Evolutionary conservation across 2,329 filamentous ascomycete species (phyloP).

Genomic region (Stenocarpella maydis): DNA sequence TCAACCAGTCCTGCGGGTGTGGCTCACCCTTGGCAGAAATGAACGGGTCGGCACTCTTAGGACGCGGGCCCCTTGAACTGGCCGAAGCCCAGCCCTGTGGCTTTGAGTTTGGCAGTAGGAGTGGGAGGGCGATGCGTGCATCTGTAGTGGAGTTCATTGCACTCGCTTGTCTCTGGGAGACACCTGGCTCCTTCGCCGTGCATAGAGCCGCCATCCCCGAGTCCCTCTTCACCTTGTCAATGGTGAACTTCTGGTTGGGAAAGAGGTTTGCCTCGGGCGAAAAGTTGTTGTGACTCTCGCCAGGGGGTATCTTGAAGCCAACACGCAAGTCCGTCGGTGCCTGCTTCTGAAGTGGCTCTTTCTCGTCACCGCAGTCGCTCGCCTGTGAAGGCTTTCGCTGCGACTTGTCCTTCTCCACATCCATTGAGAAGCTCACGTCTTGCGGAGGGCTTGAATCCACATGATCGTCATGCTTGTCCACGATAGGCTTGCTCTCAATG

Average conservation of each 20-base stretch:
- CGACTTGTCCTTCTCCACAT: conserved; percentile 35
- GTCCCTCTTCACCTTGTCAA: conserved; percentile 29
- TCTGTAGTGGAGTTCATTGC: neutral
- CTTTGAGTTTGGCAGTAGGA: conserved; percentile 12
- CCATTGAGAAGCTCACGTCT: conserved; percentile 46
- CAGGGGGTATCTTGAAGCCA: conserved; percentile 13
- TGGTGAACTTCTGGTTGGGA: conserved; percentile 31
- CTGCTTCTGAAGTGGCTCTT: neutral
- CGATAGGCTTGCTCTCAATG: neutral
- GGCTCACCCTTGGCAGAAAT: neutral
- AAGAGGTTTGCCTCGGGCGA: conserved; percentile 26
- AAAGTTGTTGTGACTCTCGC: neutral
- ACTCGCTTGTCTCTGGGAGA: neutral
- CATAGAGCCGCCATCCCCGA: neutral
- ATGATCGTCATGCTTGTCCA: neutral
- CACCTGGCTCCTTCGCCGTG: neutral
- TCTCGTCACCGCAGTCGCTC: neutral
- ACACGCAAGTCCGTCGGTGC: conserved; percentile 11
- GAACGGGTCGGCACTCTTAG: conserved; percentile 27
- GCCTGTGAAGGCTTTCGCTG: conserved; percentile 26
- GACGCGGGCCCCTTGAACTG: neutral
- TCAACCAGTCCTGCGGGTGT: neutral
- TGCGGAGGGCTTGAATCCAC: conserved; percentile 39
- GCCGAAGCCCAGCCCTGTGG: conserved; percentile 10
- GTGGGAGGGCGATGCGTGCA: conserved; percentile 27